These are phyloP conservation scores for Coniella vitis DNA, from an alignment of 2,329 filamentous ascomycete genomes.

Conservation along the genomic window DNA sequence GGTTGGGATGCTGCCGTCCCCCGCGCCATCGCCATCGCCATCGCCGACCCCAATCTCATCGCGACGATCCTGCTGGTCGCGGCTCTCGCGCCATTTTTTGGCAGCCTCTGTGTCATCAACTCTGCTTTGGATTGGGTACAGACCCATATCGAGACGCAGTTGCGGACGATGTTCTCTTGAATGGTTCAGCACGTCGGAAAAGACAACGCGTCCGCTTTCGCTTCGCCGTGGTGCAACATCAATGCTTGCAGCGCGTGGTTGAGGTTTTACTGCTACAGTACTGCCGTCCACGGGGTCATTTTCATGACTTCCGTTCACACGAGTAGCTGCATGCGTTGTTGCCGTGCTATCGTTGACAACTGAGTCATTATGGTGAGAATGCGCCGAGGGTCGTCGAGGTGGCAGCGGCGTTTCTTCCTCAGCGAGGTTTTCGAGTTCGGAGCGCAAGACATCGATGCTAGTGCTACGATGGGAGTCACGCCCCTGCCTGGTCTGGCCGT, in stretches of 20 bases:
- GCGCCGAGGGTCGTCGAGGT: background rate
- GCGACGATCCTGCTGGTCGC: background rate
- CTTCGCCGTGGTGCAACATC: conserved; percentile 5
- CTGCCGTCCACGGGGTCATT: no score
- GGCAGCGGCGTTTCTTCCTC: conserved; percentile 13
- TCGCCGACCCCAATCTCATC: background rate
- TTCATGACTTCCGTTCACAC: no score
- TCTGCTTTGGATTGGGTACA: conserved; percentile 28
- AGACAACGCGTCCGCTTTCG: conserved; percentile 6
- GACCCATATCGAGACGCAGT: conserved; percentile 18
- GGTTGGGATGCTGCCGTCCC: background rate
- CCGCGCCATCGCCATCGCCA: background rate
- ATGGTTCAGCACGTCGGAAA: conserved; percentile 5
- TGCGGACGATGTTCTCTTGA: conserved; percentile 1
- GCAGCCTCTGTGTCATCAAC: conserved; percentile 17
- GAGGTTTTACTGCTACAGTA: background rate
- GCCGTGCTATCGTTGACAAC: conserved; percentile 6
- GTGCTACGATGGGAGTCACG: conserved; percentile 10
- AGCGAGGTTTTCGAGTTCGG: conserved; percentile 23
- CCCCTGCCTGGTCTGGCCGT: conserved; percentile 6
- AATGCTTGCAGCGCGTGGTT: conserved; percentile 1
- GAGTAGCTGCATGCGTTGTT: no score
- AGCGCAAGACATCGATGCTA: conserved; percentile 18
- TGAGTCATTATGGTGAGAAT: background rate
- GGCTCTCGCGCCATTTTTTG: conserved; percentile 12